Evolutionary conservation across 306 rosid species (phyloP).

Genomic region (Dalbergia cultrata): DNA sequence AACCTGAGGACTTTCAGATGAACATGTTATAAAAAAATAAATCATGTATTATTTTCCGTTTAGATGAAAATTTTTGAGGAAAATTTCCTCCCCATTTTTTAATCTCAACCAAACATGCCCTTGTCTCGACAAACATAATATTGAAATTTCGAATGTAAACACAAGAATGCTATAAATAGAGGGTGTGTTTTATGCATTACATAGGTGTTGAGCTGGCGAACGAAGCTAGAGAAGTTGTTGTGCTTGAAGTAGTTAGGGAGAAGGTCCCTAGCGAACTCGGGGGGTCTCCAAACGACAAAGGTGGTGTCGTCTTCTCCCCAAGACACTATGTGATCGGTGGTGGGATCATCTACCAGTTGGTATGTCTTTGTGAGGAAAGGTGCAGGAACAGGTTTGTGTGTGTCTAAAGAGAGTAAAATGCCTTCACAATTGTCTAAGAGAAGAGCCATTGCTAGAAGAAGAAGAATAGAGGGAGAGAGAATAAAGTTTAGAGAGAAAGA

Average conservation of each 20-base stretch:
- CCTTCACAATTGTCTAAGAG: conserved; percentile 70
- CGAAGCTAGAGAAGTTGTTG: conserved; percentile 87
- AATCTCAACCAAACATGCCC: too few relatives aligned
- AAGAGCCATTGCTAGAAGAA: conserved; percentile 57
- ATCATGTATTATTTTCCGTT: too few relatives aligned
- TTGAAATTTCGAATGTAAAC: too few relatives aligned
- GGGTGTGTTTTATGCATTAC: conserved; percentile 40
- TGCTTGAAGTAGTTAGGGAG: conserved; percentile 88
- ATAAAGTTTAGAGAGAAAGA: too few relatives aligned
- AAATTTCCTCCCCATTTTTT: too few relatives aligned
- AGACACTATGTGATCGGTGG: conserved; percentile 81
- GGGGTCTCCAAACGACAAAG: conserved; percentile 87
- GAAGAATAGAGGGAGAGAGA: too few relatives aligned
- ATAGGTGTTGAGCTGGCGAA: conserved; percentile 87
- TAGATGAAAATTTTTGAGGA: too few relatives aligned
- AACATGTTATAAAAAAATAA: too few relatives aligned
- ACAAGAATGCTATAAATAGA: too few relatives aligned
- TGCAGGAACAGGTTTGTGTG: conserved; percentile 82
- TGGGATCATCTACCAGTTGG: conserved; percentile 76
- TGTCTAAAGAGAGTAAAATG: conserved; percentile 72
- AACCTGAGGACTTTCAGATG: too few relatives aligned
- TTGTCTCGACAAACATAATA: too few relatives aligned
- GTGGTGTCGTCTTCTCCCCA: conserved; percentile 87
- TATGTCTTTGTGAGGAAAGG: conserved; percentile 82
- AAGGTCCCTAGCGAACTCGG: conserved; percentile 83